A percentile compares a stretch with the other conserved stretches of the same genome.
Evolutionary conservation across 345 rosid genomes (phyloP).

Genomic region (Sisymbrium irio): DNA sequence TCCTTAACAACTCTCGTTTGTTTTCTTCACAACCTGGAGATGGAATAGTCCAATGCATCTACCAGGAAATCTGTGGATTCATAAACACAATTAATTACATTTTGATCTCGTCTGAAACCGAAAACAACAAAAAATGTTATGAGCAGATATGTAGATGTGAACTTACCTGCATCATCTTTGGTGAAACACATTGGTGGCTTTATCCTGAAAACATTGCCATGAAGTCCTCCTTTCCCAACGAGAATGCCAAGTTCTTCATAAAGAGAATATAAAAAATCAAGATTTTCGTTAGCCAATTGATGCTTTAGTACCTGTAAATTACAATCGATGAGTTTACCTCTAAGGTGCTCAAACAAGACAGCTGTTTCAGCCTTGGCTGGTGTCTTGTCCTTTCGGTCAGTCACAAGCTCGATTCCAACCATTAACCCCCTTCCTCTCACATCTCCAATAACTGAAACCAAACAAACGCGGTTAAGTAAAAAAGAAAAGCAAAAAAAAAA

Average conservation of each 20-base stretch:
- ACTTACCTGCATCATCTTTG: conserved; percentile 79
- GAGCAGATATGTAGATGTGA: neutral
- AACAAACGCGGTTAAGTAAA: neutral
- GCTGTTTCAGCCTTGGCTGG: conserved; percentile 86
- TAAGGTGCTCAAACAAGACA: conserved; percentile 72
- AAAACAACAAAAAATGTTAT: neutral
- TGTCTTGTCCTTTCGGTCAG: conserved; percentile 71
- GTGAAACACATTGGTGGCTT: conserved; percentile 96
- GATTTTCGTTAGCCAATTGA: neutral
- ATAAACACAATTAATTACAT: neutral
- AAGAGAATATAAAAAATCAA: neutral
- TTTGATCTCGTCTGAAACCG: neutral
- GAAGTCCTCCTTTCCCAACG: conserved; percentile 89
- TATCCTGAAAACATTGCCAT: conserved; percentile 85
- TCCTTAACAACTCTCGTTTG: neutral
- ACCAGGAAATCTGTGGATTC: neutral
- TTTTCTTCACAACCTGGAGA: neutral
- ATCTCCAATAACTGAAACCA: conserved; percentile 78
- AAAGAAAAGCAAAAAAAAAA: too few species aligned
- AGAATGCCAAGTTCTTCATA: conserved; percentile 71
- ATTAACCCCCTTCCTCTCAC: conserved; percentile 88
- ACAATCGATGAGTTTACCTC: conserved; percentile 46
- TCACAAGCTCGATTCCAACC: conserved; percentile 86
- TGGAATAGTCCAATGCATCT: neutral
- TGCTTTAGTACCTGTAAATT: neutral